Base-by-base conservation (phyloP, 1,284 basidiomycete genomes). In the Rhodotorula mucilaginosa region DNA sequence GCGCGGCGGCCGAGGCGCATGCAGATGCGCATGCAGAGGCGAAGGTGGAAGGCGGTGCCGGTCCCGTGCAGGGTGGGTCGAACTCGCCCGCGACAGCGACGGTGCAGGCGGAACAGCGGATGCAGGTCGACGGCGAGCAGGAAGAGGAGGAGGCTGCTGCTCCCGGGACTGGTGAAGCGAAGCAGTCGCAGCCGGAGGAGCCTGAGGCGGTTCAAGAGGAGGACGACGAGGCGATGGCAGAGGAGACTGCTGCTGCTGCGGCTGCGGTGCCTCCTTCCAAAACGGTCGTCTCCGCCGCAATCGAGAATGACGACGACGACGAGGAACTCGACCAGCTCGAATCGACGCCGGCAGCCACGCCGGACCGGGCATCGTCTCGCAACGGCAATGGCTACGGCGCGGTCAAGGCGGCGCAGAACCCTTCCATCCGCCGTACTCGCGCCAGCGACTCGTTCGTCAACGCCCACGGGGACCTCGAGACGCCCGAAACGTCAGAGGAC, bases 311-410 rank as follows among this genome's bases (percentile, higher is more conserved):
- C 21, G 63, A 48, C 3, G 23, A 61, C 1, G 58, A 60, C 21
- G 63, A 48, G 18, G 60, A 61, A 19, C 60, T 51, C 48, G 60
- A 61, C 46, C n/a, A 48, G 34, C 64, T 52, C 44, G 65, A 60
- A 2, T 48, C 57, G 48, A 61, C 59, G n/a, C 58, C 58, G n/a
- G 58, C 58, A 18, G 44, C n/a, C 3, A 56, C 54, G n/a, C 54
- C 54, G 21, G 51, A 52, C 12, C 51, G 21, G 5, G 4, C 51
- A 16, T 5, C 26, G 54, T 56, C 54, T n/a, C 19, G n/a, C 26
- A 56, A n/a, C 15, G 26, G 34, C 34, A 34, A 34, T 34, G 34
- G 34, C 34, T 34, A 34, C 34, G 34, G 29, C n/a, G 26, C 10
- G 3, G 10, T 26, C 6, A 13, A 56, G 54, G 26, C 46, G 58